These are phyloP conservation scores for Magnusiomyces fungicola DNA, from an alignment of 1,139 yeast genomes.

Conservation along the genomic window DNA sequence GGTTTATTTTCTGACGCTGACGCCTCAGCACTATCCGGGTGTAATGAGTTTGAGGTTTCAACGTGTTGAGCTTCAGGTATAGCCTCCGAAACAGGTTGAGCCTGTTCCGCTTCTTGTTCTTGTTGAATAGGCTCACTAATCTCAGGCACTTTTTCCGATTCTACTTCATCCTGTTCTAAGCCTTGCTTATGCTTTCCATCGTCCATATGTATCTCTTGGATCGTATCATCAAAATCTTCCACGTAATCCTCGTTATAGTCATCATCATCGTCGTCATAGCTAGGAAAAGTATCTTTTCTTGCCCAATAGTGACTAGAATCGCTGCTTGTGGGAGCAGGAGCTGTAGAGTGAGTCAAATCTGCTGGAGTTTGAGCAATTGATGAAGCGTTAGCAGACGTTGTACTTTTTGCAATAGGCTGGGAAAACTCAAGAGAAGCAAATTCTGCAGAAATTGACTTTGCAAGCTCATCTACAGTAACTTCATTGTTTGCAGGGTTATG, in stretches of 20 bases:
- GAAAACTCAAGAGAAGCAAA: conserved; percentile 1
- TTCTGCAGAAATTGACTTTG: conserved; percentile 3
- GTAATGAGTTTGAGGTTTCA: no score
- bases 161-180: no score
- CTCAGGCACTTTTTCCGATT: no score
- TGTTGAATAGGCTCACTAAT: no score
- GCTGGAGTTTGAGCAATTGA: neutral
- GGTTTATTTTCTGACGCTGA: no score
- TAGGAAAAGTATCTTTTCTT: neutral
- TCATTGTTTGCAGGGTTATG: neutral
- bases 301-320: neutral
- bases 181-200: no score
- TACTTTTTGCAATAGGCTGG: neutral
- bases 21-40: no score
- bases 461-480: neutral
- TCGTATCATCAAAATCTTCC: neutral
- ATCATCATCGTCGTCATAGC: neutral
- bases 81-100: no score
- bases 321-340: neutral
- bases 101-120: no score
- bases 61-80: no score
- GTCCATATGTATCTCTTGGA: no score
- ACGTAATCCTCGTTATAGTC: neutral
- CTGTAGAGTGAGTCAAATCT: neutral
- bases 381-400: neutral